These are phyloP conservation scores for Oryza coarctata DNA, from an alignment of 176 grass and related monocot genomes.

Conservation along the genomic window DNA sequence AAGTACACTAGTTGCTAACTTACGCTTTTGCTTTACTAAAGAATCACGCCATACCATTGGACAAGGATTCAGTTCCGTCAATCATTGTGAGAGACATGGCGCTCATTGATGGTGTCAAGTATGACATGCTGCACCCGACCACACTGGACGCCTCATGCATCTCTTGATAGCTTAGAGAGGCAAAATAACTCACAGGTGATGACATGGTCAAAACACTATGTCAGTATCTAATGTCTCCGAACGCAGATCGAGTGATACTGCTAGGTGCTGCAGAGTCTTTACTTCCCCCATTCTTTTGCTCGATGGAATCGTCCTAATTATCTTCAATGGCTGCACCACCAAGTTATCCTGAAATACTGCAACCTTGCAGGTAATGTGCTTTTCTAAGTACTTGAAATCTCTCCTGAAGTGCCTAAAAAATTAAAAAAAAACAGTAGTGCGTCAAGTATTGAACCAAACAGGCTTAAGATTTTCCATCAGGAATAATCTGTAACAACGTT, in stretches of 20 bases:
- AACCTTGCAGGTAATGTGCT: conserved; percentile 69
- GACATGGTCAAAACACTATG: conserved; percentile 20
- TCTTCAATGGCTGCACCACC: conserved; percentile 35
- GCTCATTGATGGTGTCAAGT: conserved; percentile 24
- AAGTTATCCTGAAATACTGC: conserved; percentile 55
- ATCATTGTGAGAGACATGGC: conserved; percentile 16
- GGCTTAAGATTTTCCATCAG: not conserved
- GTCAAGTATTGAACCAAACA: conserved; percentile 11
- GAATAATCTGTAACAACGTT: not conserved
- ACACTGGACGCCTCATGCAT: conserved; percentile 33
- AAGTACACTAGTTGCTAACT: not conserved
- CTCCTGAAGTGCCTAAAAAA: conserved; percentile 57
- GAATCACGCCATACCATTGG: conserved; percentile 46
- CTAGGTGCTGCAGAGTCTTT: conserved; percentile 32
- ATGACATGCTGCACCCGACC: conserved; percentile 30
- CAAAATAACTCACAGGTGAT: conserved; percentile 54
- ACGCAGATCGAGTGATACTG: conserved; percentile 29
- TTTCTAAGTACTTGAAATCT: conserved; percentile 62
- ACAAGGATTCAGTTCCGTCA: conserved; percentile 29
- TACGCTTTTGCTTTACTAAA: not conserved
- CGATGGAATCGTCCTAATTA: conserved; percentile 33
- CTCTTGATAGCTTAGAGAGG: conserved; percentile 36
- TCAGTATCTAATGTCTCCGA: conserved; percentile 34
- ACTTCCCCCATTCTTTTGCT: conserved; percentile 44
- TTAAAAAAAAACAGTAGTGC: not conserved